Conservation (phyloP, 306 rosid genomes). For the Cucurbita pepo region DNA sequence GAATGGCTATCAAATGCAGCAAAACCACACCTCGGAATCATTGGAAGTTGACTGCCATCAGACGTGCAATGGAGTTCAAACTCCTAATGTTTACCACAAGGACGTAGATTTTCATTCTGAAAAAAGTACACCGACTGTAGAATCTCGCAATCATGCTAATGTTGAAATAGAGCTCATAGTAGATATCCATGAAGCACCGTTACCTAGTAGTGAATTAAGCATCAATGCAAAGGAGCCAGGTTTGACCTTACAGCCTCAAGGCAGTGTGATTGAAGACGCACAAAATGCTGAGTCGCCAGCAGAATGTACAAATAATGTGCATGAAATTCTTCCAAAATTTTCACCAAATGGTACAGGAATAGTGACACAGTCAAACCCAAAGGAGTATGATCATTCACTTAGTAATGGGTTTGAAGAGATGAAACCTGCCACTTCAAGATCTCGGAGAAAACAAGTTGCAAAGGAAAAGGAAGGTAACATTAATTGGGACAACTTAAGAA, state of each 20-base stretch:
- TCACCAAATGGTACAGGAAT: constrained; percentile 19
- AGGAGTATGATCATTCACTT: constrained; percentile 10
- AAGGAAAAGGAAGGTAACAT: constrained; percentile 29
- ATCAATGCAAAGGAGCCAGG: constrained; percentile 9
- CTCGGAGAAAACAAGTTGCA: constrained; percentile 24
- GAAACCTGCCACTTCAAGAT: constrained; percentile 26
- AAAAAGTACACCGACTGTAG: constrained; percentile 30
- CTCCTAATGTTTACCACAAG: constrained; percentile 24
- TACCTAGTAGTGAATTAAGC: constrained; percentile 11
- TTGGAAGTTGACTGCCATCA: constrained; percentile 30
- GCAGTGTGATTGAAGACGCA: constrained; percentile 11
- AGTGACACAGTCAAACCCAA: constrained; percentile 17
- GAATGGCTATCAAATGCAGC: constrained; percentile 15
- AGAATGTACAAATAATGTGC: constrained; percentile 13
- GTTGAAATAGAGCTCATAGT: constrained; percentile 4
- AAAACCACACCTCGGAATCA: constrained; percentile 18
- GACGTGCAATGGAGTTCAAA: constrained; percentile 19
- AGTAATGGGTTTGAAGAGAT: constrained; percentile 29
- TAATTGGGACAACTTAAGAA: constrained; percentile 72
- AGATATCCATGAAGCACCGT: constrained; percentile 13
- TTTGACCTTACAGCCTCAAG: constrained; percentile 19
- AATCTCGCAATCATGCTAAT: constrained; percentile 24
- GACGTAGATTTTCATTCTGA: constrained; percentile 23
- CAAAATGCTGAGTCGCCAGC: constrained; percentile 7
- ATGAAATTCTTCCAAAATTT: background rate